Conservation (phyloP, 2,329 filamentous ascomycete species). For the Myriosclerotinia scirpicola region DNA sequence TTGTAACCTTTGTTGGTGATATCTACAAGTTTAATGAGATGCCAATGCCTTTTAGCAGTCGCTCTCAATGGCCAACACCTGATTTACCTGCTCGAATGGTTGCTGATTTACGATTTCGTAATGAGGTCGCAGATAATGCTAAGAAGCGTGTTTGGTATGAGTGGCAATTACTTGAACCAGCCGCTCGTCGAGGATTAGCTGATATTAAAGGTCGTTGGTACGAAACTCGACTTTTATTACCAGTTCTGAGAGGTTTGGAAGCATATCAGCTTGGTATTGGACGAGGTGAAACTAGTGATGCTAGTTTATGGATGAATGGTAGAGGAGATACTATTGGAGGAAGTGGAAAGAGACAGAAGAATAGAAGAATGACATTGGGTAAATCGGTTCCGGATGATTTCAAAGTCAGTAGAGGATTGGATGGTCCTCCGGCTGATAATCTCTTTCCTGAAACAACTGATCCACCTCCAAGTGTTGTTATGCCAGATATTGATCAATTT, state of each 20-base stretch:
- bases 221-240: conserved; percentile 53
- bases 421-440: conserved; percentile 37
- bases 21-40: conserved; percentile 51
- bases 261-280: conserved; percentile 41
- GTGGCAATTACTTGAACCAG: conserved; percentile 39
- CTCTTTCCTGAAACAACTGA: conserved; percentile 35
- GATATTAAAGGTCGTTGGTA: conserved; percentile 62
- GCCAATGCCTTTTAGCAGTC: conserved; percentile 41
- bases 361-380: conserved; percentile 41
- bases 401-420: conserved; percentile 41
- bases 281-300: conserved; percentile 44
- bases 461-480: not conserved
- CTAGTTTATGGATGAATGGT: conserved; percentile 48
- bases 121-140: conserved; percentile 48
- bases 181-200: conserved; percentile 41
- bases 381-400: conserved; percentile 40
- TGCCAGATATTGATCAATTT: conserved; percentile 27
- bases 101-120: conserved; percentile 44
- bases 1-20: conserved; percentile 50
- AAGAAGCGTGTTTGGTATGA: conserved; percentile 37
- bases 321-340: conserved; percentile 44
- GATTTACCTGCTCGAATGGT: conserved; percentile 50
- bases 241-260: conserved; percentile 39
- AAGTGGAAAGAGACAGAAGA: conserved; percentile 37
- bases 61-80: conserved; percentile 43